Evolutionary conservation across 805 yeast genomes (phyloP), one percentile per base, ranked within the genome.

Genomic region (Schwanniomyces yamadae): DNA sequence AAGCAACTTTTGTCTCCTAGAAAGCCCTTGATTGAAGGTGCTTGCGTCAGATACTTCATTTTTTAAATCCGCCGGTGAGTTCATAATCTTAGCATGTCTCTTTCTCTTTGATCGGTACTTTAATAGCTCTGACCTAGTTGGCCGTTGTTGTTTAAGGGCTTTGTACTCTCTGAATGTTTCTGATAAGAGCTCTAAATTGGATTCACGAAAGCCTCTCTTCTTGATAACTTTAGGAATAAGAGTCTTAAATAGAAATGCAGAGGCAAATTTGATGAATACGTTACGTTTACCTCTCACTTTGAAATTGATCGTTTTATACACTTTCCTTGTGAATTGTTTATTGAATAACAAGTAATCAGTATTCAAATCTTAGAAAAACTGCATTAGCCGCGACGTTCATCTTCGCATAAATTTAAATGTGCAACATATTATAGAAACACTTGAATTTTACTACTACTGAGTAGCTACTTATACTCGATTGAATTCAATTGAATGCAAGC

Each of bases 1-100:
- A 25, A 63, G 49, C 18, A 79, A 49, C 26, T 74, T 57, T 46
- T 69, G 78, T 22, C 81, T 61, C 41, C 69, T 64, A 2, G 66
- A 59, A 14, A 31, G 18, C 11, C 35, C 30, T 12, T 13, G 26
- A 19, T 35, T 29, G 7, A 39, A 13, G 11, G 28, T 12, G 4
- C 35, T 21, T 3, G 33, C 10, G 8, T 12, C 10, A 21, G 15
- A 26, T 13, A 14, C 23, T 31, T 8, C 15, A 13, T 15, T n/a
- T n/a, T n/a, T n/a, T 27, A 16, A 10, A 13, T 28, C 37, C 11
- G 31, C 11, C n/a, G 32, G 22, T 6, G 30, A 23, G 19, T 21
- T 22, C 32, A 37, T 33, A 47, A 40, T 48, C 21, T 34, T 49
- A 15, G 48, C 56, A 50, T 51, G 42, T 16, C 53, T 46, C 34